Base-by-base conservation (phyloP, 2,329 filamentous ascomycete species). In the Fusarium palustre region DNA sequence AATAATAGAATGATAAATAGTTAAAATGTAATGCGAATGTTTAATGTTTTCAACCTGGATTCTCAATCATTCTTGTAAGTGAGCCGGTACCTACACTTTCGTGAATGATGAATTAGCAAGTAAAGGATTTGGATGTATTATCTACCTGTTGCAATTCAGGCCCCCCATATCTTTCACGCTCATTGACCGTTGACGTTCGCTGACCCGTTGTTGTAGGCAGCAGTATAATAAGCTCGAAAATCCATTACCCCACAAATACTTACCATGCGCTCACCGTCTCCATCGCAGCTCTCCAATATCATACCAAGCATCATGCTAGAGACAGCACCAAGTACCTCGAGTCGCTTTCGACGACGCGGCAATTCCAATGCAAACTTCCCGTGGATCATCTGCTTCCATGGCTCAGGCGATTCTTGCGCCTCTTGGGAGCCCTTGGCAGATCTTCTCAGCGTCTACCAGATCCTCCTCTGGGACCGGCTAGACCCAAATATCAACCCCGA, bases 371-470 rank as follows among this genome's bases (percentile, higher is more conserved):
- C 20, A n/a, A 13, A 38, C 0, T 38, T 48, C 18, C 70, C 70
- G n/a, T 38, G 61, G 36, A 39, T 73, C 16, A 58, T 73, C 8
- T 73, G 59, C 16, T 73, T 73, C 30, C 70, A 73, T 5, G 70
- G 70, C 18, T 73, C 70, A 6, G 70, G 65, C 5, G 64, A 60
- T 38, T 73, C 70, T 2, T 73, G 70, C 7, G 18, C 55, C 2
- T 72, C 70, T 1, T 73, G 70, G 70, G 30, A 28, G 4, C 38
- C 55, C 7, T 16, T 73, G 16, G 50, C 59, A 31, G 36, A 54
- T 5, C 30, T 56, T 4, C 64, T 73, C 7, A 9, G 30, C 16
- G 36, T 36, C 4, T 64, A 68, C 31, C 54, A 46, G 15, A 12
- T 72, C 3, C 48, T 73, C 3, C 57, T 71, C 15, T 72, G 65